A percentile compares a stretch with the other conserved stretches of the same genome.
Conservation (phyloP, 1,284 basidiomycete species). For the Ceratobasidium sp. region DNA sequence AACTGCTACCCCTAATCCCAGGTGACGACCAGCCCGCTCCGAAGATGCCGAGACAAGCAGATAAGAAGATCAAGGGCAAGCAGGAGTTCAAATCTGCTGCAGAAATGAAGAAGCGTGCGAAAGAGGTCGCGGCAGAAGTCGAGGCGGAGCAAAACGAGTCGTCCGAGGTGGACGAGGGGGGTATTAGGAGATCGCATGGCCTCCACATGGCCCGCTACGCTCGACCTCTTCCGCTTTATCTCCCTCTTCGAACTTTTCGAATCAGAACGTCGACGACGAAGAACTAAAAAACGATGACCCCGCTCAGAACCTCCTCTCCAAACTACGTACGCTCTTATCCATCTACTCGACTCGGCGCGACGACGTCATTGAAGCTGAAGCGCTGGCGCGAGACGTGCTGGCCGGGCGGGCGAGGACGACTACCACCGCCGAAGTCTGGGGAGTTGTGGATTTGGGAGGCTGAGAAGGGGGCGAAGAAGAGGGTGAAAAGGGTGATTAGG, state of each 20-base stretch:
- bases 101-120: slow-evolving; percentile 23
- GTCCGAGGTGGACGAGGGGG: slow-evolving; percentile 39
- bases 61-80: neutral
- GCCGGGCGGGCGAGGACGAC: slow-evolving; percentile 30
- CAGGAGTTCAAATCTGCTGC: slow-evolving; percentile 3
- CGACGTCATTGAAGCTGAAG: slow-evolving; percentile 16
- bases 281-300: slow-evolving; percentile 7
- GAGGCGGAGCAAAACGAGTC: slow-evolving; percentile 38
- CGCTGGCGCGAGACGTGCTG: slow-evolving; percentile 36
- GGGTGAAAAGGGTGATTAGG: slow-evolving; percentile 47
- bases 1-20: slow-evolving; percentile 31
- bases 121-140: slow-evolving; percentile 16
- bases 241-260: neutral
- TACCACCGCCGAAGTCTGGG: slow-evolving; percentile 46
- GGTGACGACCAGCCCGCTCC: slow-evolving; percentile 8
- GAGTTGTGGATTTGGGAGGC: slow-evolving; percentile 44
- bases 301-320: slow-evolving; percentile 15
- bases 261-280: neutral
- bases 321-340: slow-evolving; percentile 37
- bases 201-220: slow-evolving; percentile 21
- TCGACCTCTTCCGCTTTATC: neutral
- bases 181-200: slow-evolving; percentile 23
- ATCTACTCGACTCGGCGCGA: slow-evolving; percentile 42
- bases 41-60: neutral
- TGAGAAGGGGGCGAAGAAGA: slow-evolving; percentile 32